Evolutionary conservation across 2,329 filamentous ascomycete species (phyloP), one percentile per base, ranked within the genome.

Genomic region (Dactylonectria macrodidyma): DNA sequence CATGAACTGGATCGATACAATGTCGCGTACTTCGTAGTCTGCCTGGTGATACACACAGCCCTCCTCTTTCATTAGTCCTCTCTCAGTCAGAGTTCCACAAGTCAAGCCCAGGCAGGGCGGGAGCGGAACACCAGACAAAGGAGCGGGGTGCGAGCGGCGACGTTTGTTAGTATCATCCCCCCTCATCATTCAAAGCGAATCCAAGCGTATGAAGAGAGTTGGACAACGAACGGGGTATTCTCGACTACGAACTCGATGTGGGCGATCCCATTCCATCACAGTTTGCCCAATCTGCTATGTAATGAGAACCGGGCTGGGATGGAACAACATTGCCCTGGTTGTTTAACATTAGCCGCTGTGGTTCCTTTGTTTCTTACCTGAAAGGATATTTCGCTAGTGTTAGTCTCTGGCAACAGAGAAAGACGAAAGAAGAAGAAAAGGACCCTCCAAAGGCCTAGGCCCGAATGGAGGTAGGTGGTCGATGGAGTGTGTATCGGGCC

Each of bases 261-360:
- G 64, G 71, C 73, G 71, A 75, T 67, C 55, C 66, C 69, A 75
- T 73, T 74, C 73, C 71, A 71, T 19, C 65, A 58, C 50, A 65
- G 54, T 56, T 63, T 38, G 14, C 26, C 26, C 26, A 30, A 30
- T 30, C 26, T 30, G 19, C 19, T 19, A 19, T 19, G 19, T 19
- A 30, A 55, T 55, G 64, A 59, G 66, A 65, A 62, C 63, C 67
- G 62, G 68, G 60, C 51, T 58, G 55, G 52, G 67, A 44, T 54
- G 63, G 59, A 63, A 67, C 36, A 59, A 61, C 58, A 63, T 62
- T 62, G 51, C 51, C 55, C 63, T 68, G 60, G 57, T 66, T 66
- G 60, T 59, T 66, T 66, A 62, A 55, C 36, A 52, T 52, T 67
- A 67, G 46, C 30, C 48, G 57, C 63, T 34, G 62, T 65, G 64